These are phyloP conservation scores for Cladosporium phlei DNA, from an alignment of 2,329 filamentous ascomycete genomes.

Conservation along the genomic window DNA sequence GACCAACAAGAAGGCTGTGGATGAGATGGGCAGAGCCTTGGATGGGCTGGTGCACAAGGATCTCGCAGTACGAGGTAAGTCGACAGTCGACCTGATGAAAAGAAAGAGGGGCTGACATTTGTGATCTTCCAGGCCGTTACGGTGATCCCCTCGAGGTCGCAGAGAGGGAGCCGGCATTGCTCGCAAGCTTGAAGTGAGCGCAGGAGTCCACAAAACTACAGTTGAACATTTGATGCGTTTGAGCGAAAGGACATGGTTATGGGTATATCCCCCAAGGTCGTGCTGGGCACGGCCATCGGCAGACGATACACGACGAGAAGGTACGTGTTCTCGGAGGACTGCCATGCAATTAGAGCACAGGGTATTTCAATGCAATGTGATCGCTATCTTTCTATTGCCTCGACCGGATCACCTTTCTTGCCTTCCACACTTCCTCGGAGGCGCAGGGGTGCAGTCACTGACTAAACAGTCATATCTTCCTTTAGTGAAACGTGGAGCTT, in stretches of 20 bases:
- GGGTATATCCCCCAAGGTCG: too few species aligned
- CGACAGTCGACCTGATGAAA: not conserved
- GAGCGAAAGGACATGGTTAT: slow-evolving; percentile 3
- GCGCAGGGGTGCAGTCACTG: too few species aligned
- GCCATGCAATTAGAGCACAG: too few species aligned
- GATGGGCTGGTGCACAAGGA: slow-evolving; percentile 49
- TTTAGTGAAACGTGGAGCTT: too few species aligned
- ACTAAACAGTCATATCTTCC: too few species aligned
- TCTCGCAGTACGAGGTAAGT: slow-evolving; percentile 29
- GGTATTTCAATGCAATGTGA: too few species aligned
- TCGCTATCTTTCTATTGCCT: too few species aligned
- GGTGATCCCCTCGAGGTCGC: slow-evolving; percentile 33
- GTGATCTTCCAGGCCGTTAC: slow-evolving; percentile 25
- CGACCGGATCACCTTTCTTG: too few species aligned
- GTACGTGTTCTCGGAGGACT: too few species aligned
- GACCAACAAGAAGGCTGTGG: slow-evolving; percentile 53
- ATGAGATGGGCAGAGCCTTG: slow-evolving; percentile 50
- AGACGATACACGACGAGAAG: too few species aligned
- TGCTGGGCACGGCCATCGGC: too few species aligned
- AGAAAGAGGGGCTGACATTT: slow-evolving; percentile 9
- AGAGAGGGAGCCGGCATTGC: slow-evolving; percentile 27
- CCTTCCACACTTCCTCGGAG: too few species aligned
- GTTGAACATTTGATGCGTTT: slow-evolving; percentile 8
- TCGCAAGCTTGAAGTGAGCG: not conserved
- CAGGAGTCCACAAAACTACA: not conserved